These are phyloP conservation scores for Linum tenue DNA, from an alignment of 345 rosid genomes.

Conservation along the genomic window DNA sequence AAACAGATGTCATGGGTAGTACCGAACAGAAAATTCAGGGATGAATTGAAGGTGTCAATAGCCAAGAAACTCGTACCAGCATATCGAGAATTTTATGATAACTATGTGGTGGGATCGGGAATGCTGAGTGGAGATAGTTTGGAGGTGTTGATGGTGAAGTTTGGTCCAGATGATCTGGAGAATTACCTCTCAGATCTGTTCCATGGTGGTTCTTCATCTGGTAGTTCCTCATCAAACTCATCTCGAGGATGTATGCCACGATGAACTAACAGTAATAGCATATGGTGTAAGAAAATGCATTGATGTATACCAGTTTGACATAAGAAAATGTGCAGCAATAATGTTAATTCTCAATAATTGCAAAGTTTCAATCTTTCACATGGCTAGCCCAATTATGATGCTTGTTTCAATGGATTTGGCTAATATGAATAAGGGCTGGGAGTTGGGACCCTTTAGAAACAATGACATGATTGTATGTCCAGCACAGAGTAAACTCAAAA, in stretches of 20 bases:
- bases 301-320: too few relatives aligned
- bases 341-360: background rate
- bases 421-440: too few relatives aligned
- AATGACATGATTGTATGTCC: too few relatives aligned
- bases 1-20: slow-evolving; percentile 20
- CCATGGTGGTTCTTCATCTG: slow-evolving; percentile 35
- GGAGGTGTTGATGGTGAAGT: slow-evolving; percentile 28
- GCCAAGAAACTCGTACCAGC: slow-evolving; percentile 13
- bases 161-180: slow-evolving; percentile 53
- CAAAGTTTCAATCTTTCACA: background rate
- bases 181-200: slow-evolving; percentile 66
- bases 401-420: too few relatives aligned
- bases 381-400: too few relatives aligned
- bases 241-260: slow-evolving; percentile 1
- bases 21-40: slow-evolving; percentile 10
- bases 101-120: slow-evolving; percentile 2
- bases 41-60: slow-evolving; percentile 21
- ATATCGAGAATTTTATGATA: slow-evolving; percentile 15
- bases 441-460: too few relatives aligned
- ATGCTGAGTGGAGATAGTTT: slow-evolving; percentile 24
- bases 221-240: slow-evolving; percentile 13
- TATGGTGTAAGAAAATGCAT: background rate
- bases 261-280: background rate
- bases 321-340: background rate
- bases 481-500: too few relatives aligned